A percentile compares a stretch with the other conserved stretches of the same genome.
These are phyloP conservation scores for Grigorovia yakushimaensis DNA, from an alignment of 805 yeast genomes.

Conservation along the genomic window DNA sequence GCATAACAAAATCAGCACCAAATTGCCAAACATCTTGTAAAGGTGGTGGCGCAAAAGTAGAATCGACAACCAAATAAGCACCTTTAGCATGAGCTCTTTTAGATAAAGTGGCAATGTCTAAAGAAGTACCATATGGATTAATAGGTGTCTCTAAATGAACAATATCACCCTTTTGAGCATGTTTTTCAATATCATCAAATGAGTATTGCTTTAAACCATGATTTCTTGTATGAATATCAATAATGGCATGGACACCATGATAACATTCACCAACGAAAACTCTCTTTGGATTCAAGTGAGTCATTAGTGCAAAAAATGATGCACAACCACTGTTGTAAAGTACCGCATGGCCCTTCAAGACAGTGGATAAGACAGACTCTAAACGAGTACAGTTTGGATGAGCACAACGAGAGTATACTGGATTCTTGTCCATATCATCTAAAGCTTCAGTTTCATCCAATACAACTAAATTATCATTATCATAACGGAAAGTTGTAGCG, in stretches of 20 bases:
- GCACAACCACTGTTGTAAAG: constrained; percentile 69
- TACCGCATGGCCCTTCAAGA: constrained; percentile 56
- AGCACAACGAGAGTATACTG: constrained; percentile 58
- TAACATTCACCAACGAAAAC: constrained; percentile 71
- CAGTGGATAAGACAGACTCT: constrained; percentile 50
- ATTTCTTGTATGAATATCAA: constrained; percentile 50
- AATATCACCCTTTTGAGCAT: constrained; percentile 51
- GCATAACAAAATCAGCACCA: constrained; percentile 81
- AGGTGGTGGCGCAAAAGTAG: constrained; percentile 92
- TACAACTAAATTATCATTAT: constrained; percentile 43
- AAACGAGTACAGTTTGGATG: constrained; percentile 64
- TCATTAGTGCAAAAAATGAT: constrained; percentile 67
- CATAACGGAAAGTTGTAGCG: constrained; percentile 65
- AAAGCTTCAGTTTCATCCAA: constrained; percentile 27
- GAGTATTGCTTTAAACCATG: constrained; percentile 43
- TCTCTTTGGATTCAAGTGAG: constrained; percentile 58
- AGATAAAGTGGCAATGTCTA: constrained; percentile 54
- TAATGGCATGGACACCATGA: constrained; percentile 72
- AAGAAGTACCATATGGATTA: constrained; percentile 66
- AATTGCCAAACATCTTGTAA: constrained; percentile 66
- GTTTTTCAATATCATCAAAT: constrained; percentile 39
- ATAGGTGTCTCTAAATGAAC: constrained; percentile 81
- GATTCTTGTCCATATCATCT: constrained; percentile 28
- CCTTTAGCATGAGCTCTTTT: constrained; percentile 67
- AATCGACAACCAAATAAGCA: constrained; percentile 61